phyloP scores from a whole-genome alignment of 371 early-diverging fungal species.

The Coemansia sp. region DNA sequence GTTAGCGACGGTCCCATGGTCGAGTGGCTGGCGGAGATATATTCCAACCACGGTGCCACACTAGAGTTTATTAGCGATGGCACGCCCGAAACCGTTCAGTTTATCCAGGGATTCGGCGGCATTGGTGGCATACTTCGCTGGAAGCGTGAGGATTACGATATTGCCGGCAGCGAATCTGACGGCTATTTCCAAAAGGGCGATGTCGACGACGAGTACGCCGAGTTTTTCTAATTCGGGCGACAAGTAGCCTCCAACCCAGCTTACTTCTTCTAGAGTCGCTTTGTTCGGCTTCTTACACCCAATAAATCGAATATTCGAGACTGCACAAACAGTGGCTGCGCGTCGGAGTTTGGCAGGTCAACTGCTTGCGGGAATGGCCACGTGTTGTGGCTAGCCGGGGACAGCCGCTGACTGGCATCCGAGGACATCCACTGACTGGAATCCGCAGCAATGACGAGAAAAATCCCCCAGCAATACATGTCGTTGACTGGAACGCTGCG shows the following conservation, averaged over 20 bases:
- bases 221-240: not conserved
- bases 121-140: slow-evolving; percentile 98
- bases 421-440: too few relatives aligned
- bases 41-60: slow-evolving; percentile 94
- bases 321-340: too few relatives aligned
- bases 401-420: too few relatives aligned
- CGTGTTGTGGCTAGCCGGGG: not conserved
- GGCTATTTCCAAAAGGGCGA: not conserved
- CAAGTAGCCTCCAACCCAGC: not conserved
- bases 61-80: slow-evolving; percentile 98
- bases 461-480: too few relatives aligned
- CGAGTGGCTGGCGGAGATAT: slow-evolving; percentile 99
- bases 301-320: too few relatives aligned
- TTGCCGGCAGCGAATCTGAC: not conserved
- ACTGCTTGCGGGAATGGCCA: not conserved
- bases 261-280: not conserved
- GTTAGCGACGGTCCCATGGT: slow-evolving; percentile 58
- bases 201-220: not conserved
- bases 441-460: too few relatives aligned
- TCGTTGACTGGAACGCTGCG: not conserved
- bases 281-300: too few relatives aligned
- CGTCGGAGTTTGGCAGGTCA: not conserved
- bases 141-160: slow-evolving; percentile 64
- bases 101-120: slow-evolving; percentile 99
- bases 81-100: slow-evolving; percentile 98